phyloP scores from a whole-genome alignment of 768 basidiomycete genomes.

The Termitomyces sp. region DNA sequence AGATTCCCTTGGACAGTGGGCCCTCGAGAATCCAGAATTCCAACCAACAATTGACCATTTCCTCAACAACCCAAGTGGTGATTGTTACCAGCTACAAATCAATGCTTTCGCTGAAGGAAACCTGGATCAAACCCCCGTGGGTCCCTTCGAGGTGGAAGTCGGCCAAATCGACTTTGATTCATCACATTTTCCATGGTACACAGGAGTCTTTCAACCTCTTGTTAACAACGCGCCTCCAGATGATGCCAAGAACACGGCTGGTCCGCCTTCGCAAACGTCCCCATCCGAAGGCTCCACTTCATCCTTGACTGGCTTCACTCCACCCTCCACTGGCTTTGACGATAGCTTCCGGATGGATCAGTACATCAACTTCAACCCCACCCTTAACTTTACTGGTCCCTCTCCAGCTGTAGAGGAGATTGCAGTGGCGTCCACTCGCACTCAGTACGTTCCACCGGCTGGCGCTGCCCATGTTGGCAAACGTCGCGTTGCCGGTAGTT shows the following conservation, averaged over 20 bases:
- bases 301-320: not conserved
- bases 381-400: constrained; percentile 9
- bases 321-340: not conserved
- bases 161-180: constrained; percentile 11
- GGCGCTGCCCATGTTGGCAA: constrained; percentile 45
- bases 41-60: constrained; percentile 10
- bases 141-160: constrained; percentile 13
- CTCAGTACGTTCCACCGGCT: constrained; percentile 47
- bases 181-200: constrained; percentile 4
- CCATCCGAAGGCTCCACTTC: not conserved
- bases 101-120: constrained; percentile 2
- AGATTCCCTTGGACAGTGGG: constrained; percentile 8
- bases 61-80: constrained; percentile 8
- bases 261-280: constrained; percentile 7
- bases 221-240: not conserved
- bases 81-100: constrained; percentile 13
- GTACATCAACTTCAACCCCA: constrained; percentile 28
- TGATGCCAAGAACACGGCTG: constrained; percentile 7
- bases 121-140: constrained; percentile 4
- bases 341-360: constrained; percentile 20
- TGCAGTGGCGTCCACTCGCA: constrained; percentile 16
- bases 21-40: constrained; percentile 8
- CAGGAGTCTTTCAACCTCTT: constrained; percentile 2
- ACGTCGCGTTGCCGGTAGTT: constrained; percentile 52
- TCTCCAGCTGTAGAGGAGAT: constrained; percentile 12